Conservation (phyloP, 2,329 filamentous ascomycete species). For the Scytalidium sp. region DNA sequence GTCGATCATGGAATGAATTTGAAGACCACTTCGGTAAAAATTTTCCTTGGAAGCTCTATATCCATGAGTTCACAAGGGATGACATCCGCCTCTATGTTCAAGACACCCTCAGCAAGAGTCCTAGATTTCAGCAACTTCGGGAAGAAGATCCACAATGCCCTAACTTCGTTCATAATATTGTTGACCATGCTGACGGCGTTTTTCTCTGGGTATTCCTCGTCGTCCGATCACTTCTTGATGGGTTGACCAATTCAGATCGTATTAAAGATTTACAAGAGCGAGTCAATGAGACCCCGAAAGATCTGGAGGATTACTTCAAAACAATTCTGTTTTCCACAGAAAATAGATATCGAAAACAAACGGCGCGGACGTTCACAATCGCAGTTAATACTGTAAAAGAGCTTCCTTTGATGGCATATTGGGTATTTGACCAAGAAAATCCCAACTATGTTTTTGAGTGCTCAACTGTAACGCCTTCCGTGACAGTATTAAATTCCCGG, state of each 20-base stretch:
- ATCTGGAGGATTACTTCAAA: conserved; percentile 7
- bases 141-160: neutral
- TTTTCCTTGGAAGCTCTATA: conserved; percentile 12
- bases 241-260: conserved; percentile 8
- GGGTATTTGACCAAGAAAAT: no score
- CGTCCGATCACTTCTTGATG: conserved; percentile 10
- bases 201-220: conserved; percentile 23
- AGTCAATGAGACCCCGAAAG: conserved; percentile 7
- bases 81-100: conserved; percentile 42
- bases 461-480: no score
- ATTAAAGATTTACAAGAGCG: conserved; percentile 9
- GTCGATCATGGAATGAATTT: conserved; percentile 28
- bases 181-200: conserved; percentile 14
- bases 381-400: no score
- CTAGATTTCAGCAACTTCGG: conserved; percentile 49
- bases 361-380: no score
- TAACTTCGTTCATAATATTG: conserved; percentile 6
- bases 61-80: conserved; percentile 9
- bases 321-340: neutral
- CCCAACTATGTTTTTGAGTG: no score
- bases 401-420: no score
- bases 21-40: conserved; percentile 20
- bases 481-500: no score
- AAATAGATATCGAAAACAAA: neutral
- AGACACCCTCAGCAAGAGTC: conserved; percentile 84